A percentile compares a stretch with the other conserved stretches of the same genome.
Conservation (phyloP, 2,329 filamentous ascomycete species). For the Dactylellina parvicollis region DNA sequence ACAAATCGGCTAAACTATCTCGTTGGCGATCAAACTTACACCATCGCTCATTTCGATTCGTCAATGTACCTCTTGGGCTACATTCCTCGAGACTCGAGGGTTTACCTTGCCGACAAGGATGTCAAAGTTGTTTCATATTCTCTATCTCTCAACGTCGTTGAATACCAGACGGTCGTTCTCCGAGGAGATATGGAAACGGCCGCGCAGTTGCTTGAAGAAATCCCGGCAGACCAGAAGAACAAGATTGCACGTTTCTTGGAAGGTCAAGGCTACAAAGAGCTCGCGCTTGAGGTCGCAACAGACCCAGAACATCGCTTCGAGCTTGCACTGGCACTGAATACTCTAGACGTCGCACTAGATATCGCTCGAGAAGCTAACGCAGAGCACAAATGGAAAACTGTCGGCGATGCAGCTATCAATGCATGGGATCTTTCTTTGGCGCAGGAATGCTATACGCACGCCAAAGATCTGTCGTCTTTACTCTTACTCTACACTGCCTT, state of each 20-base stretch:
- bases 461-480: constrained; percentile 88
- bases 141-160: constrained; percentile 89
- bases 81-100: constrained; percentile 90
- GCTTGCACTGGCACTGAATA: constrained; percentile 81
- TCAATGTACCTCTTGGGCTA: constrained; percentile 96
- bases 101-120: constrained; percentile 96
- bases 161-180: constrained; percentile 95
- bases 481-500: constrained; percentile 89
- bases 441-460: constrained; percentile 90
- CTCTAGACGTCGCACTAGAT: constrained; percentile 84
- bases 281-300: constrained; percentile 91
- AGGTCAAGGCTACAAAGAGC: constrained; percentile 95
- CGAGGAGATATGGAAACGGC: constrained; percentile 93
- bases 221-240: constrained; percentile 93
- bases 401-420: constrained; percentile 87
- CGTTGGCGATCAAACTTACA: constrained; percentile 97
- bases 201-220: constrained; percentile 81
- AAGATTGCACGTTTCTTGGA: constrained; percentile 98
- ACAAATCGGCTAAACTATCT: constrained; percentile 98
- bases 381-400: constrained; percentile 98
- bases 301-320: constrained; percentile 98
- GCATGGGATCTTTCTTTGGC: constrained; percentile 89
- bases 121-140: constrained; percentile 89
- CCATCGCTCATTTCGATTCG: constrained; percentile 94
- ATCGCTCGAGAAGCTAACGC: constrained; percentile 84